A percentile compares a stretch with the other conserved stretches of the same genome.
Conservation (phyloP, 495 filamentous ascomycete species). For the Neurospora sp. region DNA sequence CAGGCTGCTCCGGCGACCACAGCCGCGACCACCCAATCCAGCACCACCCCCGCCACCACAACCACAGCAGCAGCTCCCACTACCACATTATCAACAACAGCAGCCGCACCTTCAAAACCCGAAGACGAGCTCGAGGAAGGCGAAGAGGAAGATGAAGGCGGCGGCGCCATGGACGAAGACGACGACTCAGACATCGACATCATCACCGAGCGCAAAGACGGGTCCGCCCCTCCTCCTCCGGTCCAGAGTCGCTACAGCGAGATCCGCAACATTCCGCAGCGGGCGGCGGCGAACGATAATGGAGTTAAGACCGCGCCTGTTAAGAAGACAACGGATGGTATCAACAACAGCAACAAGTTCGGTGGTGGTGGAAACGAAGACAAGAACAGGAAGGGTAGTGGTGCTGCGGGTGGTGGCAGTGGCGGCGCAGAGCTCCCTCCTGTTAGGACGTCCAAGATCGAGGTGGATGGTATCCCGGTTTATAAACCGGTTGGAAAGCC, state of each 20-base stretch:
- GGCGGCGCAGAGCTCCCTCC: slow-evolving; percentile 33
- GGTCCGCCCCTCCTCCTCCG: slow-evolving; percentile 53
- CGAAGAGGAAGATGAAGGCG: slow-evolving; percentile 58
- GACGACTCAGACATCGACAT: slow-evolving; percentile 68
- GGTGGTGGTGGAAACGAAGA: background rate
- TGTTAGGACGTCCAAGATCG: slow-evolving; percentile 65
- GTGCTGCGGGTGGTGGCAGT: slow-evolving; percentile 4
- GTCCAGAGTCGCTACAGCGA: slow-evolving; percentile 42
- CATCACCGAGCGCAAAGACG: slow-evolving; percentile 78
- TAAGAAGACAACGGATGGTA: slow-evolving; percentile 22
- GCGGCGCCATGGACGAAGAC: slow-evolving; percentile 60
- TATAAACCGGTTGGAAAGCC: slow-evolving; percentile 65
- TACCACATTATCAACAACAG: background rate
- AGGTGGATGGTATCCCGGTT: slow-evolving; percentile 72
- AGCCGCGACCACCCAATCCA: slow-evolving; percentile 1
- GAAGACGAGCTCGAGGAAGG: slow-evolving; percentile 44
- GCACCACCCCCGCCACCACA: background rate
- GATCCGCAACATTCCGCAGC: slow-evolving; percentile 57
- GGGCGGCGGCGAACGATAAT: slow-evolving; percentile 44
- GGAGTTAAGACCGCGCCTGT: slow-evolving; percentile 27
- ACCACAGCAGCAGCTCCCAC: background rate
- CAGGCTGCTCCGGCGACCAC: slow-evolving; percentile 17
- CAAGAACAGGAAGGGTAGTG: slow-evolving; percentile 2
- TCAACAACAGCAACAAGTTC: background rate
- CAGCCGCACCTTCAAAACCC: slow-evolving; percentile 12